Evolutionary conservation across 108 stramenopile genomes (phyloP), one percentile per base, ranked within the genome.

Genomic region (Mediolabrus comicus): DNA sequence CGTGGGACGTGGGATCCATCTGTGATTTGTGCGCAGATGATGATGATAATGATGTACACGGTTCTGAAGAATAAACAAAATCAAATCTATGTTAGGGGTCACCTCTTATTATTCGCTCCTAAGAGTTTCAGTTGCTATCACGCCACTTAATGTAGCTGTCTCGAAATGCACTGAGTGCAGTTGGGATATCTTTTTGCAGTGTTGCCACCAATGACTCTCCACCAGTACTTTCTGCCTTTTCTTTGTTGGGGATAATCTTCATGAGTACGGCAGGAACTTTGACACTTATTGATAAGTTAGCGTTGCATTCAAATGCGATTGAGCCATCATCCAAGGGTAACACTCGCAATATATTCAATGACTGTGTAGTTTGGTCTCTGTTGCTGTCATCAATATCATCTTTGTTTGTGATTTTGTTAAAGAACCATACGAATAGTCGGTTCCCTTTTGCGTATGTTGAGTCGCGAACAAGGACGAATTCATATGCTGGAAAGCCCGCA

Each of bases 231-330:
- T 77, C 76, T 27, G 51, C 56, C 36, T 65, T 70, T 12, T 77
- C 76, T 43, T 77, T 77, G 14, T 63, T 55, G 22, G 75, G 68
- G 13, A 76, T 68, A n/a, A 68, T 39, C 28, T 77, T 77, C 58
- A 77, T 65, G 2, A 77, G 55, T 22, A 65, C 58, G 25, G 76
- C 35, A 30, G 76, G 76, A 35, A 69, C 65, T 69, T 65, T 61
- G 19, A 77, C 26, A 32, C 22, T 24, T 22, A 77, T 33, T 59
- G 63, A 29, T 22, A 77, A 67, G 34, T 19, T 62, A 16, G 76
- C 68, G 34, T 77, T 70, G 33, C 55, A 59, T 56, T 77, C 64
- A 27, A 77, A 77, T 4, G 58, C 64, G 54, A 77, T 70, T 17
- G 36, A 57, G 11, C 55, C 69, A 30, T 69, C 55, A 36, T 69